Evolutionary conservation across 2,329 filamentous ascomycete species (phyloP), one percentile per base, ranked within the genome.

Genomic region (Coleophoma eucalyptorum): DNA sequence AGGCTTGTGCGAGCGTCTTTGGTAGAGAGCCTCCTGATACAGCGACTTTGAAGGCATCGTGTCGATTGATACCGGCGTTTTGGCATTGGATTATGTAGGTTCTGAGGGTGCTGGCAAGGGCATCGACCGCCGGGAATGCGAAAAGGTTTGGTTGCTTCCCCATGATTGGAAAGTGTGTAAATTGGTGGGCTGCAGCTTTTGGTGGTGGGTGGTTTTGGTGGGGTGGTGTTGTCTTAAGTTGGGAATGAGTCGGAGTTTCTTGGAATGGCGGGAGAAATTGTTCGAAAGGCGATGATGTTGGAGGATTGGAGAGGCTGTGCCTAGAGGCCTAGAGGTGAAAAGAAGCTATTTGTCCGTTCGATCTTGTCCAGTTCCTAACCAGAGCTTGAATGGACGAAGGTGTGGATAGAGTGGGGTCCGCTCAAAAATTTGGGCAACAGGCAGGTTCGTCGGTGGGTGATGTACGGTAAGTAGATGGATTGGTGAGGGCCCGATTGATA

Each of bases 1-100:
- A 83, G 10, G 91, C 91, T 68, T 90, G 83, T 43, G 91, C 90
- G 40, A 99, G 86, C 13, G 86, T 89, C 65, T 90, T 87, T 51
- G 94, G 94, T 43, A 99, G 83, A 15, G 92, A 97, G 61, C 94
- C 94, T 60, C 94, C 94, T 0, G 93, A 97, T 48, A 97, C 88
- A 58, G 86, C 94, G 54, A 99, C 78, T 71, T 95, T 93, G 80
- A 99, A 97, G 67, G 79, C 79, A 56, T 81, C 79, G 71, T 97
- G 94, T 55, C 92, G 89, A 59, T 78, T 74, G 56, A 97, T 73
- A 52, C 91, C 90, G 53, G 85, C 80, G 64, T 86, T 86, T 72
- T 99, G 93, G 63, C 81, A 84, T 62, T 88, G 81, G 62, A 97
- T 79, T 62, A 97, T 77, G 72, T 95, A 97, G 61, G 82, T 75